Base-by-base conservation (phyloP, 805 yeast genomes). In the Lachancea waltii region DNA sequence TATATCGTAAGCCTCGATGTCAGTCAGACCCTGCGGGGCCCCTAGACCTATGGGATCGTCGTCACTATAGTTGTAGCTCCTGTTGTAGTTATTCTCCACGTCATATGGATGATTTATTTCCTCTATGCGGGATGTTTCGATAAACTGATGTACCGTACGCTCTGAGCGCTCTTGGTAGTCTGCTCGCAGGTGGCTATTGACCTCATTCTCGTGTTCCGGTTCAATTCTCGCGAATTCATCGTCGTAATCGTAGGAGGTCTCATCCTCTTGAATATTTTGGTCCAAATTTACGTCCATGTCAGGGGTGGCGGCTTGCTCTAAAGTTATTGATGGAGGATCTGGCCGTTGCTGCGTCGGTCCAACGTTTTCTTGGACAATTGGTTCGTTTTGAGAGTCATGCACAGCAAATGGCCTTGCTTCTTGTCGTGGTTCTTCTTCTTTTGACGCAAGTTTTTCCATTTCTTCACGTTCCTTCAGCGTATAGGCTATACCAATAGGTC, bases 401-500 rank as follows among this genome's bases (percentile, higher is more conserved):
- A 4, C 23, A 18, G n/a, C 28, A 9, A 9, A n/a, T 14, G 22
- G 10, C 19, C 27, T 14, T 5, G 5, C 27, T 14, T 21, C 20
- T 26, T 33, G 34, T 23, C 23, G 32, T 18, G 22, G 23, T 20
- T 42, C 29, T 23, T 22, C 22, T 19, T 42, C 34, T 15, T 23
- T 44, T 36, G 33, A 56, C 30, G 54, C 63, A 21, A 53, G 53
- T 22, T 35, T 16, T 17, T 15, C 23, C 14, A 35, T 7, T 31
- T 62, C 65, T 25, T 63, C 64, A 10, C 41, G 25, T 21, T 46
- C 46, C 17, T 41, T 36, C 69, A 77, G 65, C 1, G 84, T 80
- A 53, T 70, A 75, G 3, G 67, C 64, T 7, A 77, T 50, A 0
- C 86, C 87, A 8, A 80, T 67, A 0, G 87, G 86, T 30, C 64